Evolutionary conservation across 2,329 filamentous ascomycete species (phyloP), one percentile per base, ranked within the genome.

Genomic region (Didymella glomerata): DNA sequence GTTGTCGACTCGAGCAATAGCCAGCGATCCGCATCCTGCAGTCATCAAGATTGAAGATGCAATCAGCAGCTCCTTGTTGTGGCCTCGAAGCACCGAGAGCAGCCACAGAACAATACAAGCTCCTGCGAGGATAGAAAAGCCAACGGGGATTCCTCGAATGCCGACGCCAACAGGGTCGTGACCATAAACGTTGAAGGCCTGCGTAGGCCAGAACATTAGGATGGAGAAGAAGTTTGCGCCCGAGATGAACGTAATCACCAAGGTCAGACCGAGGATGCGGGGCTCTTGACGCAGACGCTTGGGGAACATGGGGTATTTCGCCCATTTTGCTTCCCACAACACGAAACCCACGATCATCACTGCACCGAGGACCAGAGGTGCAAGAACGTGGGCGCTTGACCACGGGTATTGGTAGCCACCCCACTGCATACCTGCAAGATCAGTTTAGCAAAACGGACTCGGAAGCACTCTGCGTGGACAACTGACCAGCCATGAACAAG

Each of bases 161-260:
- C 88, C 88, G 50, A 90, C 85, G n/a, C 81, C 82, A 22, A 88
- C 73, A 0, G 88, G 87, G 63, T 89, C 85, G 65, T 89, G 86
- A 13, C 70, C 72, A 46, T 75, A 76, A 4, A 73, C 69, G 28
- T 72, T 73, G 62, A 69, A 74, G 16, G 67, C 67, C 24, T 75
- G 70, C 0, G 68, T 70, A 2, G 73, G 73, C 72, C 71, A 76
- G 48, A 74, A 75, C 62, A 76, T 68, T 2, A 75, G 60, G 16
- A 74, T 70, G 1, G 62, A 64, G 56, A 75, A 73, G 59, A 75
- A 74, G 42, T 75, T 74, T 4, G 68, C 68, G 9, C 72, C 72
- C 0, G 69, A 73, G 16, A 73, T 69, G 57, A 74, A 74, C 1
- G 72, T 75, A 24, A 74, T 73, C 28, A 74, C 62, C 3, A 75